Evolutionary conservation across 208 protist genomes (phyloP), one percentile per base, ranked within the genome.

Genomic region (Tritrichomonas musculus): DNA sequence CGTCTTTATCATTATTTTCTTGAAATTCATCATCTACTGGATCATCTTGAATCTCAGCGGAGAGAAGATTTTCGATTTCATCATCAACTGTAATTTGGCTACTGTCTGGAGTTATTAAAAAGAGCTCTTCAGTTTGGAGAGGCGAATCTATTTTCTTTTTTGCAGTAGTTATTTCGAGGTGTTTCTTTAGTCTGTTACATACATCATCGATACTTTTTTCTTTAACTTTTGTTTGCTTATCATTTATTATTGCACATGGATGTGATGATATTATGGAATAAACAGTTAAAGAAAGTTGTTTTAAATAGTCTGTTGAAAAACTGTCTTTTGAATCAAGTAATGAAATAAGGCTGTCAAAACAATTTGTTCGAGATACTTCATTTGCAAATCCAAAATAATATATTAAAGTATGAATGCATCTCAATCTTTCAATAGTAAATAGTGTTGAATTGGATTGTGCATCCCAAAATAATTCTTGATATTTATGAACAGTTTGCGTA

Each of bases 311-410:
- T 8, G 3, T 8, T n/a, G 3, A 8, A n/a, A 69, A 17, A n/a
- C 30, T 69, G 30, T 69, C 64, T 69, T 33, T 33, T n/a, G 8
- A 33, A 13, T 69, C 64, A n/a, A 69, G 30, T n/a, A 69, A n/a
- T 33, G 64, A 33, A 5, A 69, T n/a, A 8, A 69, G 17, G 17
- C 17, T 60, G 11, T 25, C 33, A 47, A 88, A 88, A 57, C 77
- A 88, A 17, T 88, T 27, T 33, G 1, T 57, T 57, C 77, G 44
- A 33, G 20, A 39, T 88, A 33, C 27, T 57, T 53, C 22, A 39
- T 44, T 53, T 57, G 77, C 41, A 57, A 88, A 88, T 39, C 77
- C 77, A 57, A 57, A 88, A 57, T 88, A 88, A 39, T 39, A 88
- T 27, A 57, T 57, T 14, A 53, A 53, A 27, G 41, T 88, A n/a